Evolutionary conservation across 108 stramenopile species (phyloP).

Genomic region (Skeletonema grethae): DNA sequence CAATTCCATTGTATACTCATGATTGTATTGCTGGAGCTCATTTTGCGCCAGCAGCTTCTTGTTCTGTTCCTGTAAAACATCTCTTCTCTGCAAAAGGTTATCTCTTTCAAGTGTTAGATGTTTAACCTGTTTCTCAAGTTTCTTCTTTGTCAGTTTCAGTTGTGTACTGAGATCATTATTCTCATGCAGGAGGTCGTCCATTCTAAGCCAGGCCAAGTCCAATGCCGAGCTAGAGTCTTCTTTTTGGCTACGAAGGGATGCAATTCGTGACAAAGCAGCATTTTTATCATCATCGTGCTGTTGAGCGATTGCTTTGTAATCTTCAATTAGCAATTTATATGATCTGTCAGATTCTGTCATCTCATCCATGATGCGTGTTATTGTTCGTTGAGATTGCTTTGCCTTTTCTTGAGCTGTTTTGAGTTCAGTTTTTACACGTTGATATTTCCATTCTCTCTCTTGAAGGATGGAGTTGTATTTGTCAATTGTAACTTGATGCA

Average conservation of each 20-base stretch:
- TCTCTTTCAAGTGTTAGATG: conserved; percentile 14
- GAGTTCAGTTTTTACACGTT: not conserved
- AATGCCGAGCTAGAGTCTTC: conserved; percentile 22
- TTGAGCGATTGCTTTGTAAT: conserved; percentile 17
- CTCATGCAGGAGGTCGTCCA: conserved; percentile 36
- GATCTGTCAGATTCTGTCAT: not conserved
- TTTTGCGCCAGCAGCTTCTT: not conserved
- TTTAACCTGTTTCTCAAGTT: conserved; percentile 15
- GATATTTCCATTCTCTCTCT: not conserved
- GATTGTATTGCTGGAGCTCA: conserved; percentile 12
- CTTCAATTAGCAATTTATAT: conserved; percentile 12
- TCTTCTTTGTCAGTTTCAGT: conserved; percentile 9
- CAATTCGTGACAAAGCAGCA: conserved; percentile 29
- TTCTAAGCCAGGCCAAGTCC: conserved; percentile 33
- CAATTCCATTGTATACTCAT: conserved; percentile 8
- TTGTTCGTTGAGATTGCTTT: conserved; percentile 14
- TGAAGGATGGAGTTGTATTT: not conserved
- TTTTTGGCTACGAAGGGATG: conserved; percentile 31
- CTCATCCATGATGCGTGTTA: not conserved
- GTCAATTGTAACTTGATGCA: not conserved
- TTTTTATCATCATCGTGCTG: conserved; percentile 36
- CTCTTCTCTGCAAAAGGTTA: conserved; percentile 10
- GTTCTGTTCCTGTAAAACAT: not conserved
- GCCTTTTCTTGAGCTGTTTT: not conserved
- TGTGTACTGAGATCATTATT: conserved; percentile 21